Base-by-base conservation (phyloP, 352 stramenopile genomes). In the Pilasporangium apinafurcum region DNA sequence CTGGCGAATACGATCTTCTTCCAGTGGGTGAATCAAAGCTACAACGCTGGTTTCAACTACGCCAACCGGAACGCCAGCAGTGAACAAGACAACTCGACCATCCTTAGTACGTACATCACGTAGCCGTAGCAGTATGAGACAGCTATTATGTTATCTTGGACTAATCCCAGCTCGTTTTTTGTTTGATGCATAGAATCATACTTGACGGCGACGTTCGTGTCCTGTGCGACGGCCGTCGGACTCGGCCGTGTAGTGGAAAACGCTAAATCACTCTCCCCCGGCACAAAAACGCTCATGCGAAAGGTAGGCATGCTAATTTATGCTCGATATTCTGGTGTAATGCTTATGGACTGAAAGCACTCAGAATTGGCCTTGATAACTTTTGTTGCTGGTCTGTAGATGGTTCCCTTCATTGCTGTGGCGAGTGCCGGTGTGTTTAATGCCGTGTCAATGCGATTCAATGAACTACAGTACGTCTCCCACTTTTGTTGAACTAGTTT, bases 1-100 rank as follows among this genome's bases (percentile, higher is more conserved):
- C 45, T 86, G 24, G 68, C 38, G 42, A 88, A 89, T 58, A 92
- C 82, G 45, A 68, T 95, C 30, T 91, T 95, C 38, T 93, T 69
- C 77, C 83, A 95, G 50, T 95, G 83, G 83, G 59, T 88, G 39
- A 95, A 95, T 56, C 83, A 95, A 42, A 92, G 76, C 59, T 95
- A 91, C 65, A 92, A 88, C 58, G 79, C 81, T 1, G 81, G 78
- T 38, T 93, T 92, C 55, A 95, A 95, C 70, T 95, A 92, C 56
- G 76, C 83, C 24, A 95, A 95, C 57, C 76, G 83, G 47, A 92
- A 89, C 39, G 81, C 79, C 22, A 91, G 73, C 43, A 84, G 75
- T 44, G 76, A 86, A 29, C 76, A 92, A 42, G 73, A 88, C 48
- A 88, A 57, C 41, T 61, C 57, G 26, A 79, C 72, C 18, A 88